Base-by-base conservation (phyloP, 2,329 filamentous ascomycete genomes). In the Colletotrichum tropicicola region DNA sequence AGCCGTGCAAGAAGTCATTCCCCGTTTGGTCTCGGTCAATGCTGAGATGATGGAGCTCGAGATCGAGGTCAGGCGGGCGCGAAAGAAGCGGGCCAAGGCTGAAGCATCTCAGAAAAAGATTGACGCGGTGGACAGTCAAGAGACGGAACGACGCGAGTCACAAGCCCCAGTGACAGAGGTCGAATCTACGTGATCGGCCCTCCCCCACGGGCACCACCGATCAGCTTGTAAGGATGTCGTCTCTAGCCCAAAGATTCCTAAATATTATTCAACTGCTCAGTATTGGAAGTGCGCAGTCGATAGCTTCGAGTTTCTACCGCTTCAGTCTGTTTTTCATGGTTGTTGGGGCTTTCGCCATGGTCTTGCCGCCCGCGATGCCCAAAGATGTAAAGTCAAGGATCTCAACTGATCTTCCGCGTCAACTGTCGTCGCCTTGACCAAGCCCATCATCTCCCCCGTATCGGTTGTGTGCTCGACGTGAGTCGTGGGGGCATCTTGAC, bases 1-100 rank as follows among this genome's bases (percentile, higher is more conserved):
- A 37, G 83, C 83, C 0, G 82, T 93, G 4, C 85, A 89, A 58
- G 76, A 82, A 0, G 74, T 90, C 4, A 75, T 94, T 2, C 85
- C 88, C 1, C 77, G 77, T 39, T 78, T 93, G 8, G 83, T 83
- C 6, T 84, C 83, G 1, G 75, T 92, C n/a, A 81, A 83, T 35
- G 81, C 82, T 27, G 83, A 88, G 70, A 88, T 95, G 85, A 80
- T 82, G 13, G 77, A 78, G n/a, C 73, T 92, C 5, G 91, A 94
- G 78, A 87, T 90, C 54, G 86, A 91, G 69, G 88, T 95, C 57
- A 83, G 90, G 37, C 80, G 90, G 61, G 85, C 84, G 35, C 79
- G 83, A 61, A 89, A 89, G 78, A 83, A 74, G 76, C 78, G 84
- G 35, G 80, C 81, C 25, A 87, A 86, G 73, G 79, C 78, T 1